A percentile compares a stretch with the other conserved stretches of the same genome.
Conservation (phyloP, 805 yeast species). For the Candida michaelii region DNA sequence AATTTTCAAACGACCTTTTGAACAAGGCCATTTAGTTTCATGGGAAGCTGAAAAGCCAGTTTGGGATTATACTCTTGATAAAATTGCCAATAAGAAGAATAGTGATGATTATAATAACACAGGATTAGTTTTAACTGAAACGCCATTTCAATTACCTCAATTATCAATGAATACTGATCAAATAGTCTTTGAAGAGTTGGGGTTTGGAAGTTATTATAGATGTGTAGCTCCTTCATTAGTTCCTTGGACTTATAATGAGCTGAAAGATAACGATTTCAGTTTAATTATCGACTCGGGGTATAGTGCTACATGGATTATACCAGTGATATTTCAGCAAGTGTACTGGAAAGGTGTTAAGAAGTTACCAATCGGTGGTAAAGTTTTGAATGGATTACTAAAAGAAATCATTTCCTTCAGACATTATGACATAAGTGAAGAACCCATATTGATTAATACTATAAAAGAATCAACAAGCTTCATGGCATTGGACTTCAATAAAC, state of each 20-base stretch:
- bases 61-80: slow-evolving; percentile 78
- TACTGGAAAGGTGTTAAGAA: slow-evolving; percentile 75
- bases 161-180: slow-evolving; percentile 85
- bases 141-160: slow-evolving; percentile 79
- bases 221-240: slow-evolving; percentile 56
- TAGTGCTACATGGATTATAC: slow-evolving; percentile 82
- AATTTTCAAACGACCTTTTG: slow-evolving; percentile 76
- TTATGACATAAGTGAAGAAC: slow-evolving; percentile 91
- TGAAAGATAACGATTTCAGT: slow-evolving; percentile 53
- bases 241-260: slow-evolving; percentile 20
- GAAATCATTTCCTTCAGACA: slow-evolving; percentile 88
- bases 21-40: slow-evolving; percentile 82
- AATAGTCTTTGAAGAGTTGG: slow-evolving; percentile 91
- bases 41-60: slow-evolving; percentile 89
- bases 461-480: slow-evolving; percentile 77
- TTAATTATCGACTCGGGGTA: slow-evolving; percentile 87
- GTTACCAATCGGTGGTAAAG: slow-evolving; percentile 83
- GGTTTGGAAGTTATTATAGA: slow-evolving; percentile 68
- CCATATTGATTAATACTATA: slow-evolving; percentile 76
- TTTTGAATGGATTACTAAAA: slow-evolving; percentile 76
- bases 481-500: slow-evolving; percentile 54
- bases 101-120: slow-evolving; percentile 24
- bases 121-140: slow-evolving; percentile 71
- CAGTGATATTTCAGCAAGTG: slow-evolving; percentile 76
- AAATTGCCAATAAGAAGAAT: slow-evolving; percentile 12